Evolutionary conservation across 2,329 filamentous ascomycete genomes (phyloP).

Genomic region (Mycosphaerella sp.): DNA sequence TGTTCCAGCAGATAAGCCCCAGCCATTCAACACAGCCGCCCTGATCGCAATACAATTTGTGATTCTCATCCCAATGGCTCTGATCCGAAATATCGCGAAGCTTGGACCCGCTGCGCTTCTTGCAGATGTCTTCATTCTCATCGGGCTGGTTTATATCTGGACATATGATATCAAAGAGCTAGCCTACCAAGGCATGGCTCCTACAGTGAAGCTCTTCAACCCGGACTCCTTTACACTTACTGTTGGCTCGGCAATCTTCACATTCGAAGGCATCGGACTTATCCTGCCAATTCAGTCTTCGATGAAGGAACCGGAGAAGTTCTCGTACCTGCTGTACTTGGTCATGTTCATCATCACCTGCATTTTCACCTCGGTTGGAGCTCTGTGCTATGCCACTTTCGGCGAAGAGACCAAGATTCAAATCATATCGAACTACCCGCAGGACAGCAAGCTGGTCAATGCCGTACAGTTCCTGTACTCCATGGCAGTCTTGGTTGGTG

Average conservation of each 20-base stretch:
- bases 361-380: conserved; percentile 65
- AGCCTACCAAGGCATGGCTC: conserved; percentile 50
- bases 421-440: conserved; percentile 70
- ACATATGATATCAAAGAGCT: conserved; percentile 59
- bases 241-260: conserved; percentile 68
- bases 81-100: conserved; percentile 70
- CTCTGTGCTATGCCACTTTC: conserved; percentile 68
- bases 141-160: conserved; percentile 68
- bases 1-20: conserved; percentile 36
- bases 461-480: conserved; percentile 69
- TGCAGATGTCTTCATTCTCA: conserved; percentile 64
- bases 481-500: conserved; percentile 64
- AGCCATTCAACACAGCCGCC: conserved; percentile 49
- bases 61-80: conserved; percentile 58
- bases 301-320: conserved; percentile 64
- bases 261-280: conserved; percentile 70
- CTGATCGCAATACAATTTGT: conserved; percentile 62
- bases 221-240: conserved; percentile 62
- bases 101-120: conserved; percentile 62
- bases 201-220: conserved; percentile 63
- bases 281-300: conserved; percentile 70
- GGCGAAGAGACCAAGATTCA: conserved; percentile 63
- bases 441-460: conserved; percentile 65
- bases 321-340: conserved; percentile 57
- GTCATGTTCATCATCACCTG: conserved; percentile 69